Percentiles rank a stretch among this genome's conserved stretches.
Evolutionary conservation across 805 yeast genomes (phyloP).

Genomic region (Metschnikowia peoriensis): DNA sequence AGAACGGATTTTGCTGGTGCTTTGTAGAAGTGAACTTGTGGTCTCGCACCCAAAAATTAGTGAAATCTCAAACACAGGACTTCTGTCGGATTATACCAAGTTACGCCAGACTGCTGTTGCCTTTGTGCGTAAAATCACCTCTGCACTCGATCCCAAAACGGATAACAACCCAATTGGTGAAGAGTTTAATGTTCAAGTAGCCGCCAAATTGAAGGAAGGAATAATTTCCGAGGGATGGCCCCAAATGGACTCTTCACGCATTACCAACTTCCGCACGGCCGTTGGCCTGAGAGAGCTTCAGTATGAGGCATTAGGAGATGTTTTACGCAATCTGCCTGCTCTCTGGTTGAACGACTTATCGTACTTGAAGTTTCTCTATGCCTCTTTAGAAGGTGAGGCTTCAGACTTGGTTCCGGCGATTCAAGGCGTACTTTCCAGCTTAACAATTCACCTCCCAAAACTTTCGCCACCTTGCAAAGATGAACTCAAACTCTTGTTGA

Average conservation of each 20-base stretch:
- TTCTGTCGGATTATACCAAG: slow-evolving; percentile 51
- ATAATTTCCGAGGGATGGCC: slow-evolving; percentile 65
- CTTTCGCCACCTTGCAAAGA: slow-evolving; percentile 39
- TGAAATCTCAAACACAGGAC: slow-evolving; percentile 55
- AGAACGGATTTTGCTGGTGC: slow-evolving; percentile 50
- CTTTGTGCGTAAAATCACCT: slow-evolving; percentile 62
- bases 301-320: slow-evolving; percentile 75
- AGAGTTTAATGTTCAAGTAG: slow-evolving; percentile 42
- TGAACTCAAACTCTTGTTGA: slow-evolving; percentile 39
- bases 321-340: slow-evolving; percentile 48
- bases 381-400: slow-evolving; percentile 63
- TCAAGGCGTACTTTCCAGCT: slow-evolving; percentile 65
- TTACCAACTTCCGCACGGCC: slow-evolving; percentile 33
- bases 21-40: slow-evolving; percentile 53
- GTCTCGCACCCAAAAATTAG: slow-evolving; percentile 43
- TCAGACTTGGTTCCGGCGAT: slow-evolving; percentile 63
- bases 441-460: slow-evolving; percentile 48
- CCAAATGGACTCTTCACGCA: slow-evolving; percentile 31
- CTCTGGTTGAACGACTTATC: slow-evolving; percentile 45
- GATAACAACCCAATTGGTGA: not conserved
- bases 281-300: slow-evolving; percentile 56
- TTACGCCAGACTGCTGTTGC: slow-evolving; percentile 57
- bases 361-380: slow-evolving; percentile 64
- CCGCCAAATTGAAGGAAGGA: slow-evolving; percentile 51
- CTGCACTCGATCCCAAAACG: slow-evolving; percentile 7